These are phyloP conservation scores for Marasmius sp. DNA, from an alignment of 1,284 basidiomycete species.

Conservation along the genomic window DNA sequence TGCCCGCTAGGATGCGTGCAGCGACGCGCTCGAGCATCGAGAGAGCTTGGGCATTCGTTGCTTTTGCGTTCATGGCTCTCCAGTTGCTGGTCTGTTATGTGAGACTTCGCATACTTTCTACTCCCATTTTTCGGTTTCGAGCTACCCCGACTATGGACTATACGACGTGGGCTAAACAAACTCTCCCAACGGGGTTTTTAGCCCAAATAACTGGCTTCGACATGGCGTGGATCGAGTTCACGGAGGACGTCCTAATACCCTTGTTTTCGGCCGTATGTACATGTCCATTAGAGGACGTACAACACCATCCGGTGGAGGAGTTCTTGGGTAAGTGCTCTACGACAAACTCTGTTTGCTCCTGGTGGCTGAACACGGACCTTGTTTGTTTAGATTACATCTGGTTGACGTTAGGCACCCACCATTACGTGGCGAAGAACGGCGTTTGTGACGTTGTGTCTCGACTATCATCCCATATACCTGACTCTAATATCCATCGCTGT, in stretches of 20 bases:
- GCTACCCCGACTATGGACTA: slow-evolving; percentile 38
- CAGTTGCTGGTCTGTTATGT: slow-evolving; percentile 52
- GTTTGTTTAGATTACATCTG: slow-evolving; percentile 56
- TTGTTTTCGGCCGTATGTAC: slow-evolving; percentile 77
- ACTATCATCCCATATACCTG: slow-evolving; percentile 38
- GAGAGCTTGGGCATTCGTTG: slow-evolving; percentile 25
- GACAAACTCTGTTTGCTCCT: neutral
- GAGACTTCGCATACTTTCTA: slow-evolving; percentile 50
- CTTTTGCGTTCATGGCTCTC: slow-evolving; percentile 35
- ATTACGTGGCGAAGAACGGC: slow-evolving; percentile 58
- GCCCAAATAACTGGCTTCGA: slow-evolving; percentile 43
- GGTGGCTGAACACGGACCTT: neutral
- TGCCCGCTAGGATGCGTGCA: slow-evolving; percentile 39
- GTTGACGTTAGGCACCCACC: slow-evolving; percentile 57
- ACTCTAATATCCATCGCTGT: slow-evolving; percentile 49
- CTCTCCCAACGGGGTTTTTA: slow-evolving; percentile 38
- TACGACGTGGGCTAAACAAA: slow-evolving; percentile 44
- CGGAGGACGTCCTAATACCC: slow-evolving; percentile 53
- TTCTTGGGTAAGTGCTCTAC: slow-evolving; percentile 48
- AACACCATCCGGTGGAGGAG: slow-evolving; percentile 59
- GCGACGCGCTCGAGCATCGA: slow-evolving; percentile 8
- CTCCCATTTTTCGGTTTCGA: slow-evolving; percentile 42
- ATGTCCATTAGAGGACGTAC: slow-evolving; percentile 47
- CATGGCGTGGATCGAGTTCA: slow-evolving; percentile 52
- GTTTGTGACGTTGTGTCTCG: slow-evolving; percentile 54